Base-by-base conservation (phyloP, 73 alveolate species). In the Symbiodinium pilosum region DNA sequence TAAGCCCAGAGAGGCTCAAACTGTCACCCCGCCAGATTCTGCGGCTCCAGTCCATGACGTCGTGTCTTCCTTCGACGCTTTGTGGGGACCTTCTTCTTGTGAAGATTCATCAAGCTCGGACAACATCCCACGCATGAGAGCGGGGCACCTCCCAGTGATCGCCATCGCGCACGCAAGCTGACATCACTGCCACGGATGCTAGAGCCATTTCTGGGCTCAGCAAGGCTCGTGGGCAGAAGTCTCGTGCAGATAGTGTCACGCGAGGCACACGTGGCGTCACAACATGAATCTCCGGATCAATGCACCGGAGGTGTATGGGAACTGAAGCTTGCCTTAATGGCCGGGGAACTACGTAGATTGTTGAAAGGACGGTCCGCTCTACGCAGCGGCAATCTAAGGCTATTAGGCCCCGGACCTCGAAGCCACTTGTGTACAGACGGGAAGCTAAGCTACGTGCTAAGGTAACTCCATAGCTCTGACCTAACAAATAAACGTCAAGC, bases 361-460 rank as follows among this genome's bases (percentile, higher is more conserved):
- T 41, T 30, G 51, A 40, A 88, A 64, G 43, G 32, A 59, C 87
- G 20, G 69, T 75, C 68, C 95, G 86, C 71, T 88, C 95, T 21
- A 84, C 69, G 38, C 95, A 88, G 34, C 95, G 95, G 36, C 95
- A 88, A 34, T 88, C 95, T 43, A 88, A 38, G 3, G 95, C 86
- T 3, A 88, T 32, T 8, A 88, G 71, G 38, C 95, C 95, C 47
- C 54, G 51, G 4, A 84, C 87, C 14, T 39, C 20, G 42, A 88
- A 52, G 43, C 95, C 95, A 68, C 41, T 26, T 26, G 52, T 32
- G 75, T 43, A 83, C 87, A 88, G 21, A 2, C 95, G 95, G 75
- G 68, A 56, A 88, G 95, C 86, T 41, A 88, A 64, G 20, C 71
- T 40, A 26, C 95, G 87, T 3, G 95, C 95, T 26, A 88, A 30